Base-by-base conservation (phyloP, 2,329 filamentous ascomycete genomes). In the Xylariales sp. region DNA sequence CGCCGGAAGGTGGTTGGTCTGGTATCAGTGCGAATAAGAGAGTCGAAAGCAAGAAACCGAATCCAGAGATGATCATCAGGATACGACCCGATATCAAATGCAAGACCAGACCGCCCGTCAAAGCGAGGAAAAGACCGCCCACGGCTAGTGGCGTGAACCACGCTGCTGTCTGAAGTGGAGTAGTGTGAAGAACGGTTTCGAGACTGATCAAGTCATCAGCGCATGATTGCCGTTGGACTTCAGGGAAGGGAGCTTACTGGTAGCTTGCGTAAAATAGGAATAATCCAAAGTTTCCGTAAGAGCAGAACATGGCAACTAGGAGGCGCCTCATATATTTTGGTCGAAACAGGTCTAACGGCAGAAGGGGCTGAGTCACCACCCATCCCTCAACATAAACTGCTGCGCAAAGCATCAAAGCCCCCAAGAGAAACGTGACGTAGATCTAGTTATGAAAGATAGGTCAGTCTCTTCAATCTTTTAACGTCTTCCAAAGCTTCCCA, bases 331-430 rank as follows among this genome's bases (percentile, higher is more conserved):
- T 86, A 40, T 80, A 81, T 46, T 79, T 82, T 4, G 84, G 76
- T 15, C 68, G 64, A 63, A 93, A 90, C 18, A 91, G 61, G 15
- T 83, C 83, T 1, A 72, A 66, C 0, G 87, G 86, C 1, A 93
- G 65, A 1, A 93, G 65, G 0, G 87, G 87, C 38, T 82, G 72
- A 12, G 71, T 57, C 1, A 84, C 78, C 0, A 87, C 71, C 77
- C 80, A 86, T 0, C 80, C 80, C 63, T 93, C 84, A 3, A 90
- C 69, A 46, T 88, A 90, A 5, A 83, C 68, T 9, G 84, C 79
- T 0, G 65, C 62, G 1, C 61, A 63, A 1, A 93, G 66, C 6
- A 84, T 60, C 0, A 86, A 43, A 5, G 74, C 62, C 0, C 86
- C 86, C 1, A 84, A 28, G 3, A 80, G 63, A 34, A 91, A 74